Base-by-base conservation (phyloP, 371 early-diverging fungal species). In the Circinella minor region DNA sequence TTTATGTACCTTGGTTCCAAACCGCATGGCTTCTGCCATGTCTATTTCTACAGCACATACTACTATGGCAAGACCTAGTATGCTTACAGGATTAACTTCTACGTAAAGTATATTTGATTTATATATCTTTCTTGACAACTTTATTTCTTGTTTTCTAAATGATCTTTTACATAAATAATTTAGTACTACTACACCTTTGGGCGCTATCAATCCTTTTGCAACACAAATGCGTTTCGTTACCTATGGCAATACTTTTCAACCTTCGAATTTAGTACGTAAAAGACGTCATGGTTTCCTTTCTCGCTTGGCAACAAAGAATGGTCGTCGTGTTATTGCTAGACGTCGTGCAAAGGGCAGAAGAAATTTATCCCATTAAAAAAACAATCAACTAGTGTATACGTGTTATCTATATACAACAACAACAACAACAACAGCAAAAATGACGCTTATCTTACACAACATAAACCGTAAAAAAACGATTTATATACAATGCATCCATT, bases 181-280 rank as follows among this genome's bases (percentile, higher is more conserved):
- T 57, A 57, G 57, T 34, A 57, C 57, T 10, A 34, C 34, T 34
- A 34, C 57, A 57, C 57, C 57, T 5, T 27, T 57, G 57, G 57
- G 57, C 27, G 57, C 57, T 34, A 14, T 57, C 60, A 71, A 61
- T 61, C 73, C 70, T 37, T 74, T 76, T 61, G 71, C 74, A 62
- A 67, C 75, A 67, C 92, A 91, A 74, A 83, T 87, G 73, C 90
- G 94, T 61, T 93, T 88, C 70, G 84, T 87, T 47, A 86, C 91
- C 9, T 96, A 90, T 71, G 98, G 98, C 61, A 89, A 92, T 70
- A 94, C 94, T 59, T 98, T 96, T 79, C 97, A 97, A 79, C 98
- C 98, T 13, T 93, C 93, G 70, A 93, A 93, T 64, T 73, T 95
- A 36, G 92, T 91, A 59, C 91, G 98, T 61, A 98, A 98, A 83